Base-by-base conservation (phyloP, 1,139 yeast genomes). In the Sugiyamaella castrensis region DNA sequence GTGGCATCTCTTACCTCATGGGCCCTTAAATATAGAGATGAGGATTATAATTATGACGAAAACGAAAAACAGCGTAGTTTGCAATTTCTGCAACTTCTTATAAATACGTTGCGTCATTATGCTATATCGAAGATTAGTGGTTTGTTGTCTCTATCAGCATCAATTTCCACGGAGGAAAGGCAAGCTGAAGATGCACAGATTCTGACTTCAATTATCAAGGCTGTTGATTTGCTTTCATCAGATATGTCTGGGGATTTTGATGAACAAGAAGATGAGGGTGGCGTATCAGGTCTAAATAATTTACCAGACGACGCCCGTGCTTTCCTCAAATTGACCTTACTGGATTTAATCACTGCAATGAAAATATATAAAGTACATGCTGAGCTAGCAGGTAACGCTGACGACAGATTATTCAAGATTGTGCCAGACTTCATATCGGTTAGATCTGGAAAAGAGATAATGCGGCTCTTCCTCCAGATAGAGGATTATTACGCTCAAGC, bases 41-140 rank as follows among this genome's bases (percentile, higher is more conserved):
- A 19, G 5, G 5, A 19, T 19, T 19, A 19, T n/a, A 42, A 16
- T 24, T 26, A 37, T 8, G 47, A 39, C 28, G 33, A 37, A 10
- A 26, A 30, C 10, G 43, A 37, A 7, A 10, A 12, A 6, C 46
- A 40, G 24, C 32, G 38, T 13, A 35, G 37, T 28, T 10, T 30
- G 11, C 37, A 16, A 10, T 44, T 56, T 13, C 51, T 48, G 3
- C 33, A 28, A 11, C 42, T 50, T 2, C 38, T 46, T 9, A 38
- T 54, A n/a, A 53, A 48, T 30, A 15, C 58, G 8, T 46, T 59
- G 5, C 53, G 60, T 13, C 56, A 53, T 40, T 57, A 57, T 39
- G 48, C 53, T 28, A 53, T 59, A 36, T 58, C 60, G 57, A 58
- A 57, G 37, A 41, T 57, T 19, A 55, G 57, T 12, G 45, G 50